Conservation (phyloP, 2,329 filamentous ascomycete genomes). For the Aspergillus piperis region DNA sequence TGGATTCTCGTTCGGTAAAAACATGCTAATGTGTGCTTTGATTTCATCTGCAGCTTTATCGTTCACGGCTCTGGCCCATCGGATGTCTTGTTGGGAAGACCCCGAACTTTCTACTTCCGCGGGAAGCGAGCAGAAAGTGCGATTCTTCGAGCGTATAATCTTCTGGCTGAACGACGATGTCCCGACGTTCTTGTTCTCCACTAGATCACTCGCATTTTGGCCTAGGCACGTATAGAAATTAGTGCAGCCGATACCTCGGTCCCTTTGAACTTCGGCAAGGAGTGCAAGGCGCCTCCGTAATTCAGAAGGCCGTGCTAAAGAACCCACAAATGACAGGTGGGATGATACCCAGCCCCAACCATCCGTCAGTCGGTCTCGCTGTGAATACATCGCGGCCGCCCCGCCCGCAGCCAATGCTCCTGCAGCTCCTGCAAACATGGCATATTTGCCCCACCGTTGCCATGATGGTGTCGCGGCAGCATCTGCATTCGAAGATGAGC, state of each 20-base stretch:
- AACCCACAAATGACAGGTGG: slow-evolving; percentile 91
- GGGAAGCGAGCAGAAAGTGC: slow-evolving; percentile 88
- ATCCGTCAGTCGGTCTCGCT: slow-evolving; percentile 74
- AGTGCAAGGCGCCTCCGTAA: slow-evolving; percentile 71
- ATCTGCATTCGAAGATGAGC: slow-evolving; percentile 43
- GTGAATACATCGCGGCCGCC: slow-evolving; percentile 81
- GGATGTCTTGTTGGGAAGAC: slow-evolving; percentile 44
- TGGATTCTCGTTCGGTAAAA: slow-evolving; percentile 46
- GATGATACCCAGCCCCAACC: slow-evolving; percentile 82
- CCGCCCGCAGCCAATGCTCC: slow-evolving; percentile 80
- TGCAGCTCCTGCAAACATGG: slow-evolving; percentile 78
- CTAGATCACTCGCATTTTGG: slow-evolving; percentile 55
- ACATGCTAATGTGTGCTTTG: slow-evolving; percentile 68
- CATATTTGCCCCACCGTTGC: slow-evolving; percentile 81
- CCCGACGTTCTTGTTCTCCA: slow-evolving; percentile 26
- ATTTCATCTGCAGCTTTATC: slow-evolving; percentile 78
- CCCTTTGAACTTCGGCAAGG: slow-evolving; percentile 64
- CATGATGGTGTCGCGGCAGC: slow-evolving; percentile 57
- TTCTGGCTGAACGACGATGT: slow-evolving; percentile 37
- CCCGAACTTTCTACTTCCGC: slow-evolving; percentile 46
- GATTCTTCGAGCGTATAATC: slow-evolving; percentile 55
- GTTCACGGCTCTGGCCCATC: slow-evolving; percentile 74
- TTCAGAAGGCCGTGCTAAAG: slow-evolving; percentile 80
- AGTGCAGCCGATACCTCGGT: slow-evolving; percentile 73
- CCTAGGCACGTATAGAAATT: slow-evolving; percentile 88